Percentiles rank a stretch among this genome's conserved stretches.
phyloP scores from a whole-genome alignment of 352 stramenopile genomes.

The Hyphochytrium catenoides region DNA sequence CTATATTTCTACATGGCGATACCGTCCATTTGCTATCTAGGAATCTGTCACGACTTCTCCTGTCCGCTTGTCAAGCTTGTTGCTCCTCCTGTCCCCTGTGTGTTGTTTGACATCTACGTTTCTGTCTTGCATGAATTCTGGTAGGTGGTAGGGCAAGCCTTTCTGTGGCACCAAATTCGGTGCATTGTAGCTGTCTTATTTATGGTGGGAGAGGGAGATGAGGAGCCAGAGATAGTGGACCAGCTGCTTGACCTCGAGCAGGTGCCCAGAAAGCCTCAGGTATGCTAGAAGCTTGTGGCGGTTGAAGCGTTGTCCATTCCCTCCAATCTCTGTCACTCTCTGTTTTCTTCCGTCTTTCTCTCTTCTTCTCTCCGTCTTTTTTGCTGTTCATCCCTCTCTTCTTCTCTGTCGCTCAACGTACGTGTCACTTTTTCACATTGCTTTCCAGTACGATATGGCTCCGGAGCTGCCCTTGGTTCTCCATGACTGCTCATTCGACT shows the following conservation, averaged over 20 bases:
- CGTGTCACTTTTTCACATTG: slow-evolving; percentile 17
- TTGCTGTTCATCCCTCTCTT: no score
- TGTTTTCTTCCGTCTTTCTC: no score
- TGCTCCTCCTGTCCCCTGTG: no score
- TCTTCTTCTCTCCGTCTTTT: no score
- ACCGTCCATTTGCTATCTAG: no score
- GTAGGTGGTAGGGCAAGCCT: slow-evolving; percentile 69
- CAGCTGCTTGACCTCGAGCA: slow-evolving; percentile 73
- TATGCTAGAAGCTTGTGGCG: neutral
- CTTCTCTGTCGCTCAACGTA: neutral
- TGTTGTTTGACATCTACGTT: no score
- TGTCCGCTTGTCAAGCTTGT: neutral
- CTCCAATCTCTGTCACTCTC: neutral
- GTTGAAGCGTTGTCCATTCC: neutral
- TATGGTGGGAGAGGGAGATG: slow-evolving; percentile 70
- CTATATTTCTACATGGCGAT: no score
- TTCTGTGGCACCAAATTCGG: slow-evolving; percentile 98
- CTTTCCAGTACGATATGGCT: slow-evolving; percentile 79
- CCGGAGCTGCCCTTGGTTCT: slow-evolving; percentile 84
- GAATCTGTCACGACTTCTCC: no score
- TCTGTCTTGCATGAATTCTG: no score
- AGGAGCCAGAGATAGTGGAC: slow-evolving; percentile 64
- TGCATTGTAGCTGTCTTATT: slow-evolving; percentile 94
- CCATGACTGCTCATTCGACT: slow-evolving; percentile 82
- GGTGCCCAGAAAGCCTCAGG: slow-evolving; percentile 49